Evolutionary conservation across 441 rosid genomes (phyloP).

Genomic region (Flueggea neowawraea): DNA sequence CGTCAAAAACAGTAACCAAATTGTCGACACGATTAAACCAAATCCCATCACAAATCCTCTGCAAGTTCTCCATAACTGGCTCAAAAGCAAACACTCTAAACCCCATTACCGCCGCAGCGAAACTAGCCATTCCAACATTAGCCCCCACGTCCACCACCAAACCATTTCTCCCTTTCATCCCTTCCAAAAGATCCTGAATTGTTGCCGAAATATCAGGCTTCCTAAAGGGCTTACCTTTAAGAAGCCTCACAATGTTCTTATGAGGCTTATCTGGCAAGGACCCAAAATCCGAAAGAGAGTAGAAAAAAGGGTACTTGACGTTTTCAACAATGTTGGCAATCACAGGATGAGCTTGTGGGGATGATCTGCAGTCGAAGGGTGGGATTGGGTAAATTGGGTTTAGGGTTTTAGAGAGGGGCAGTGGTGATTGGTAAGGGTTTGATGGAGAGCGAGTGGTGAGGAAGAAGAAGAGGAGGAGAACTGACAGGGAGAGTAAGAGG

Average conservation of each 20-base stretch:
- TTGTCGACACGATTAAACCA: slow-evolving; percentile 80
- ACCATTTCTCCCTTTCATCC: slow-evolving; percentile 39
- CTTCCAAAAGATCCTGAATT: slow-evolving; percentile 65
- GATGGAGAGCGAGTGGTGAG: slow-evolving; percentile 33
- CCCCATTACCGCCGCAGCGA: slow-evolving; percentile 94
- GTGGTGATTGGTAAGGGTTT: slow-evolving; percentile 26
- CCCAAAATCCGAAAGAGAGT: slow-evolving; percentile 85
- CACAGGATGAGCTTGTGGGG: slow-evolving; percentile 87
- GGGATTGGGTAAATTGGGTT: slow-evolving; percentile 24
- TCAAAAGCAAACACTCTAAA: slow-evolving; percentile 83
- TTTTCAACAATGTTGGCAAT: slow-evolving; percentile 89
- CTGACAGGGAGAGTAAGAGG: slow-evolving; percentile 22
- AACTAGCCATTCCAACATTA: slow-evolving; percentile 96
- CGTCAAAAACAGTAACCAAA: slow-evolving; percentile 74
- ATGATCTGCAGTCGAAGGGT: slow-evolving; percentile 70
- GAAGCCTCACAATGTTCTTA: slow-evolving; percentile 84
- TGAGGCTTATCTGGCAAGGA: slow-evolving; percentile 87
- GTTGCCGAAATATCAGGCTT: slow-evolving; percentile 87
- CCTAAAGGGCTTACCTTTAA: slow-evolving; percentile 88
- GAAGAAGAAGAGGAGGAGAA: slow-evolving; percentile 34
- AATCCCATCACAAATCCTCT: slow-evolving; percentile 93
- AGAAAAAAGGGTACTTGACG: slow-evolving; percentile 70
- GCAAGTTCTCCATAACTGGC: slow-evolving; percentile 88
- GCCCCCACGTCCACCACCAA: slow-evolving; percentile 89
- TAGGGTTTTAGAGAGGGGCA: slow-evolving; percentile 13